phyloP scores from a whole-genome alignment of 768 basidiomycete species.

The Amanita fuliginea region DNA sequence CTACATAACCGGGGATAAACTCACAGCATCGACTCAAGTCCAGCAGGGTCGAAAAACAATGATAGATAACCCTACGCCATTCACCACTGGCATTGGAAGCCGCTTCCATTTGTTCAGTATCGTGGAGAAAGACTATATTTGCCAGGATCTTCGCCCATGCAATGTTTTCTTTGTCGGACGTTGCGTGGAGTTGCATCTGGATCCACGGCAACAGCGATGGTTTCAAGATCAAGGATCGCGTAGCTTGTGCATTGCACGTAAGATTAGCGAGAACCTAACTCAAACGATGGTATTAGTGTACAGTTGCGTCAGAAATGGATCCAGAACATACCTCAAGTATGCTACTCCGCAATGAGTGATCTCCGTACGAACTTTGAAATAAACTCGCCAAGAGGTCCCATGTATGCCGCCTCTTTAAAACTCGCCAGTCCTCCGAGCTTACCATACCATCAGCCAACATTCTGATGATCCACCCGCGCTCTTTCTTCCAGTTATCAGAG shows the following conservation, averaged over 20 bases:
- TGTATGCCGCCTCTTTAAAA: conserved; percentile 71
- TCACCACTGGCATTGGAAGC: conserved; percentile 42
- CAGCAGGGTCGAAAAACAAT: conserved; percentile 29
- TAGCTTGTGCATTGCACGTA: conserved; percentile 58
- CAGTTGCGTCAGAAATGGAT: neutral
- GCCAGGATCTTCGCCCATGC: conserved; percentile 60
- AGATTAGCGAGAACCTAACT: conserved; percentile 63
- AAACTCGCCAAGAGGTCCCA: conserved; percentile 83
- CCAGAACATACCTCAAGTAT: conserved; percentile 54
- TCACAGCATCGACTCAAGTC: conserved; percentile 14
- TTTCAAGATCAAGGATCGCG: conserved; percentile 59
- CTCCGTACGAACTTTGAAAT: conserved; percentile 55
- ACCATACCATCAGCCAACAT: conserved; percentile 77
- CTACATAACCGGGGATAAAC: conserved; percentile 6
- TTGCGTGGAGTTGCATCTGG: conserved; percentile 49
- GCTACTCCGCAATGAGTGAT: conserved; percentile 38
- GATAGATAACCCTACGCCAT: conserved; percentile 45
- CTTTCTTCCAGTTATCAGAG: conserved; percentile 74
- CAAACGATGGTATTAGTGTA: neutral
- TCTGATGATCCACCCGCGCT: conserved; percentile 80
- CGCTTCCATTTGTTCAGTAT: conserved; percentile 38
- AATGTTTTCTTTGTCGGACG: conserved; percentile 27
- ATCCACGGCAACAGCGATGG: conserved; percentile 75
- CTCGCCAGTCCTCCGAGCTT: conserved; percentile 68
- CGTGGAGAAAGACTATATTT: conserved; percentile 44